These are phyloP conservation scores for Ballota nigra DNA, from an alignment of 257 asterid genomes.

Conservation along the genomic window DNA sequence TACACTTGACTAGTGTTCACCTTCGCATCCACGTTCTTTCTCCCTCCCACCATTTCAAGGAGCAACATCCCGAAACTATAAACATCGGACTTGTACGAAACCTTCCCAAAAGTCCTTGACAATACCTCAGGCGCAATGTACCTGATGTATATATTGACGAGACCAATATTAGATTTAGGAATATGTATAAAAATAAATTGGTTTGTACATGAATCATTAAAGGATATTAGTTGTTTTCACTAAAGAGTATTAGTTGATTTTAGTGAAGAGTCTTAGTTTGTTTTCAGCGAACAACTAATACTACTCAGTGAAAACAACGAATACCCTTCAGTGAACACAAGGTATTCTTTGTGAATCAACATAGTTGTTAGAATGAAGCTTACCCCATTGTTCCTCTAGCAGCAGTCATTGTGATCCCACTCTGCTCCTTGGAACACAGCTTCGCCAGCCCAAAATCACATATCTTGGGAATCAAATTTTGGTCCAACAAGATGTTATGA, in stretches of 20 bases:
- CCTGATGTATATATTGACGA: background rate
- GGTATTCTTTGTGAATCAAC: too few relatives aligned
- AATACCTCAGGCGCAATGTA: conserved; percentile 37
- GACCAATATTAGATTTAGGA: too few relatives aligned
- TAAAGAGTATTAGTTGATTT: too few relatives aligned
- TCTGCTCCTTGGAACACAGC: conserved; percentile 23
- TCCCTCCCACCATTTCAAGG: conserved; percentile 45
- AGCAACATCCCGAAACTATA: conserved; percentile 34
- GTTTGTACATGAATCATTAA: too few relatives aligned
- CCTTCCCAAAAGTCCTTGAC: conserved; percentile 34
- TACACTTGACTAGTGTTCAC: conserved; percentile 23
- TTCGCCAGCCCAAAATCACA: conserved; percentile 18
- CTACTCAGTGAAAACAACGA: too few relatives aligned
- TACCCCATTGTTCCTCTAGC: conserved; percentile 41
- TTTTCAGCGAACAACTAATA: too few relatives aligned
- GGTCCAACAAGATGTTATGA: conserved; percentile 15
- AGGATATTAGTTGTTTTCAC: too few relatives aligned
- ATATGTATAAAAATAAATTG: too few relatives aligned
- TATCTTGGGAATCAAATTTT: conserved; percentile 9
- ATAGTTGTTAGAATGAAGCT: too few relatives aligned
- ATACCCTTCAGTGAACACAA: too few relatives aligned
- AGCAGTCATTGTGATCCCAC: conserved; percentile 28
- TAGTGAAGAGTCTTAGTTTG: too few relatives aligned
- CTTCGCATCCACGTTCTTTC: conserved; percentile 27
- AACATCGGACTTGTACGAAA: conserved; percentile 36